Conservation (phyloP, 805 yeast genomes). For the Clavispora asparagi region DNA sequence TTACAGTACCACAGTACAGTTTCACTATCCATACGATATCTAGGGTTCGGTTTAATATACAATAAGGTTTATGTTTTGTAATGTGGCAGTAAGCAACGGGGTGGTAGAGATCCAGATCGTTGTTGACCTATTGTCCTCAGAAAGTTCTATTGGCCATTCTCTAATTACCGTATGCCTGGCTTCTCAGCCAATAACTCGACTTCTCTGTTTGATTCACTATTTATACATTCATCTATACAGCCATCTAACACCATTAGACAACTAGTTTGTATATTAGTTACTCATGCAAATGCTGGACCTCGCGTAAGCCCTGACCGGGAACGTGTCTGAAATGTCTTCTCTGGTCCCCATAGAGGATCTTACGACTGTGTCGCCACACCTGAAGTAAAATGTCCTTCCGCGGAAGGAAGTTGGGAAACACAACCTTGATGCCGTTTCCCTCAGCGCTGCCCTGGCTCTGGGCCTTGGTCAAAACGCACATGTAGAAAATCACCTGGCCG, state of each 20-base stretch:
- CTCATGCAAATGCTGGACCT: conserved; percentile 12
- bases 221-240: too few relatives aligned
- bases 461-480: conserved; percentile 50
- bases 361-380: conserved; percentile 37
- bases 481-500: conserved; percentile 57
- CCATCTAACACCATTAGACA: not conserved
- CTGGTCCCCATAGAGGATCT: conserved; percentile 24
- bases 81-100: too few relatives aligned
- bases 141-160: too few relatives aligned
- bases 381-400: conserved; percentile 33
- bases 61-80: not conserved
- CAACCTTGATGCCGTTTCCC: conserved; percentile 25
- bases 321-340: conserved; percentile 14
- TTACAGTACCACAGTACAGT: too few relatives aligned
- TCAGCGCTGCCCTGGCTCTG: conserved; percentile 9
- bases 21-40: not conserved
- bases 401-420: conserved; percentile 40
- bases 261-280: not conserved
- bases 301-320: conserved; percentile 17
- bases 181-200: too few relatives aligned
- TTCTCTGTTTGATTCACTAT: too few relatives aligned
- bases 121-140: too few relatives aligned
- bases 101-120: too few relatives aligned
- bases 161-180: too few relatives aligned
- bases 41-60: not conserved